Conservation (phyloP, 73 alveolate genomes). For the Paramecium primaurelia region DNA sequence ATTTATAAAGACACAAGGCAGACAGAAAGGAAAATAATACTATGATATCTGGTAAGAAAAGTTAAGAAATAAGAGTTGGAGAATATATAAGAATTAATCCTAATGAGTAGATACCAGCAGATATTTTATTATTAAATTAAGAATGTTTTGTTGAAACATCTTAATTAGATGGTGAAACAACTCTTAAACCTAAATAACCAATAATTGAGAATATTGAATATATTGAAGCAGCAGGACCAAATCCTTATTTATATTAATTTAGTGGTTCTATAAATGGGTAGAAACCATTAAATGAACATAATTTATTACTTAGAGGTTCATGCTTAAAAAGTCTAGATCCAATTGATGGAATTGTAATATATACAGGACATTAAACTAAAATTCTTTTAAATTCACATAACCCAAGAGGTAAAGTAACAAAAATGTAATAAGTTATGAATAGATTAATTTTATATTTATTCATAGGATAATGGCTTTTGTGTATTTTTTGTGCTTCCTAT, state of each 20-base stretch:
- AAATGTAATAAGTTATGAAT: slow-evolving; percentile 73
- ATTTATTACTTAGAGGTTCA: slow-evolving; percentile 83
- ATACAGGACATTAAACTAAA: slow-evolving; percentile 84
- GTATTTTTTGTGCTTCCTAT: slow-evolving; percentile 55
- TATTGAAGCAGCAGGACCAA: slow-evolving; percentile 35
- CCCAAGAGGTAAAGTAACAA: slow-evolving; percentile 70
- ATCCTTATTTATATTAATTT: slow-evolving; percentile 37
- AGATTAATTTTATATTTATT: slow-evolving; percentile 74
- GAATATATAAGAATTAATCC: slow-evolving; percentile 72
- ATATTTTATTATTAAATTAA: slow-evolving; percentile 68
- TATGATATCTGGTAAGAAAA: not conserved
- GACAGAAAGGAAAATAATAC: slow-evolving; percentile 82
- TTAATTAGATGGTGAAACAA: slow-evolving; percentile 80
- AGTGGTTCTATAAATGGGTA: slow-evolving; percentile 28
- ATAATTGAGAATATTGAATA: not conserved
- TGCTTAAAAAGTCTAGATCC: slow-evolving; percentile 74
- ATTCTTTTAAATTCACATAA: slow-evolving; percentile 76
- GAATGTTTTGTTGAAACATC: slow-evolving; percentile 81
- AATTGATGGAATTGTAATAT: slow-evolving; percentile 71
- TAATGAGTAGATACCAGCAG: slow-evolving; percentile 83
- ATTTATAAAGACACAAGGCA: slow-evolving; percentile 72
- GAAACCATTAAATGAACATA: slow-evolving; percentile 64
- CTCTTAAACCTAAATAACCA: slow-evolving; percentile 65
- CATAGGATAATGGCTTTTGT: slow-evolving; percentile 58
- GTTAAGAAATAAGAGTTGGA: slow-evolving; percentile 69